phyloP scores from a whole-genome alignment of 2,329 filamentous ascomycete species.

The Fragosphaeria purpurea region DNA sequence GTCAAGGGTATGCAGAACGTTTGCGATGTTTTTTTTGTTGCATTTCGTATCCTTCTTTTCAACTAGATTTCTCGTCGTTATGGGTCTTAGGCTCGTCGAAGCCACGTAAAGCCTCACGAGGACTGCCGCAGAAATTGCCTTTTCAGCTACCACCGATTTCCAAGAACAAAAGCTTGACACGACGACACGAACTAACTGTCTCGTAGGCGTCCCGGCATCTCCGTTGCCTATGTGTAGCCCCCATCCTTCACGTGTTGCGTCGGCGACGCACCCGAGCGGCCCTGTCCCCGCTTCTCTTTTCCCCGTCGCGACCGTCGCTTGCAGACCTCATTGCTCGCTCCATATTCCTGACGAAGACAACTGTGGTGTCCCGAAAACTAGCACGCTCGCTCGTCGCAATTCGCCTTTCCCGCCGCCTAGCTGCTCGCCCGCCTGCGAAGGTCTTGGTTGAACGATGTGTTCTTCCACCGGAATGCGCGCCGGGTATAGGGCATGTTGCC shows the following conservation, averaged over 20 bases:
- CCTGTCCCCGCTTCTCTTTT: conserved; percentile 46
- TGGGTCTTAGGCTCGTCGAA: too few species aligned
- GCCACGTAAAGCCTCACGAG: too few species aligned
- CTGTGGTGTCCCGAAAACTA: conserved; percentile 53
- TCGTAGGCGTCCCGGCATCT: conserved; percentile 50
- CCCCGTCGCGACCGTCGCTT: conserved; percentile 47
- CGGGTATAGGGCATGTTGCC: conserved; percentile 34
- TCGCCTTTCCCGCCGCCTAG: conserved; percentile 51
- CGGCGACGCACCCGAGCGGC: conserved; percentile 45
- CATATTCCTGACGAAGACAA: conserved; percentile 59
- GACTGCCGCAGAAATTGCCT: too few species aligned
- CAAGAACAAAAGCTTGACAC: too few species aligned
- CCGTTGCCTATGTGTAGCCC: conserved; percentile 50
- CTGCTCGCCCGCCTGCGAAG: conserved; percentile 48
- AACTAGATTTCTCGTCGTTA: too few species aligned
- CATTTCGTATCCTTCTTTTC: too few species aligned
- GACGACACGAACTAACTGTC: not conserved
- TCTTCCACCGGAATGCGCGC: conserved; percentile 53
- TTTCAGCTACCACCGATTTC: too few species aligned
- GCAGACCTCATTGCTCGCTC: conserved; percentile 51
- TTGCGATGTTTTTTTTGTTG: too few species aligned
- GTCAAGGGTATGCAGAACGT: conserved; percentile 37
- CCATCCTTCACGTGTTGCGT: conserved; percentile 54
- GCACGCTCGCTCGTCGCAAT: conserved; percentile 56
- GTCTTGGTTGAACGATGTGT: conserved; percentile 54